Conservation (phyloP, 192 early-diverging fungal species). For the Podila horticola region DNA sequence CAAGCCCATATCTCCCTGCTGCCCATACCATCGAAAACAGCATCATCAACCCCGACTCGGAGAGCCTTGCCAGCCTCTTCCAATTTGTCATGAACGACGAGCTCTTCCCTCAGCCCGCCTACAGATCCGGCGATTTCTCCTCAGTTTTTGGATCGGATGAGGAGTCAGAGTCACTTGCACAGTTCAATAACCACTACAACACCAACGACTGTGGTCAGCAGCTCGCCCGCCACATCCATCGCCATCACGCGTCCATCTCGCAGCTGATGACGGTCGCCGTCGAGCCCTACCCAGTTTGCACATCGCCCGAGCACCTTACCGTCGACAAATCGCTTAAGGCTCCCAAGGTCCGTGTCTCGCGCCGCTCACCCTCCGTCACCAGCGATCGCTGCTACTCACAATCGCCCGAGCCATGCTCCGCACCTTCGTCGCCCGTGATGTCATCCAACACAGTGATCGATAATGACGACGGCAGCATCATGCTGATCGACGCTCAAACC, state of each 20-base stretch:
- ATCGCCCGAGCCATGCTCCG: background rate
- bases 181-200: background rate
- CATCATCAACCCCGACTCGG: background rate
- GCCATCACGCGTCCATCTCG: background rate
- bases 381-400: background rate
- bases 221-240: background rate
- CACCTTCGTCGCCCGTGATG: background rate
- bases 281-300: background rate
- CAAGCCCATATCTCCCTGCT: background rate
- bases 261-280: background rate
- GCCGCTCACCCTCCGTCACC: background rate
- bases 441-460: conserved; percentile 18
- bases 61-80: background rate
- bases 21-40: background rate
- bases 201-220: background rate
- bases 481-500: conserved; percentile 17
- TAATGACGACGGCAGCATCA: conserved; percentile 31
- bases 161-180: too few relatives aligned
- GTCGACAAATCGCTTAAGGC: background rate
- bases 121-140: background rate
- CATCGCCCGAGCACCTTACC: background rate
- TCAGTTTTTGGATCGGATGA: too few relatives aligned
- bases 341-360: background rate
- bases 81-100: background rate
- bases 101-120: background rate